Evolutionary conservation across 176 grass and related monocot species (phyloP).

Genomic region (Elaeis guineensis): DNA sequence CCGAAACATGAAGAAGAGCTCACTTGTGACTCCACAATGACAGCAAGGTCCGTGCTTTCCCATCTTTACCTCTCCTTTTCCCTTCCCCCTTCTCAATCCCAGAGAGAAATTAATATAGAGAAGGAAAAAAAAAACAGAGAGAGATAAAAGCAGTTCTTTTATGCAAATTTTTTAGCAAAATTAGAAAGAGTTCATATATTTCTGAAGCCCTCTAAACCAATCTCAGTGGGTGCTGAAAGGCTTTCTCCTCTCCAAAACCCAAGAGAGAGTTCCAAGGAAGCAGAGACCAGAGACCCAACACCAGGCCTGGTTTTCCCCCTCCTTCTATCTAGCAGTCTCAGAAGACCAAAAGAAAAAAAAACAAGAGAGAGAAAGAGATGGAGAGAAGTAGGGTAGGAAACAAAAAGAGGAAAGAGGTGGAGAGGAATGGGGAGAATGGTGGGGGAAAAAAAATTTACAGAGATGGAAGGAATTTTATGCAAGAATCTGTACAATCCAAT

Average conservation of each 20-base stretch:
- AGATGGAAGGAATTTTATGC: constrained; percentile 24
- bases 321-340: constrained; percentile 46
- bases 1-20: constrained; percentile 53
- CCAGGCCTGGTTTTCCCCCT: constrained; percentile 24
- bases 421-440: constrained; percentile 40
- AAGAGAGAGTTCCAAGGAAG: constrained; percentile 1
- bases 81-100: constrained; percentile 26
- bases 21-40: constrained; percentile 99
- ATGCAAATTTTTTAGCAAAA: constrained; percentile 31
- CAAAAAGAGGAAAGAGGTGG: constrained; percentile 27
- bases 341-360: constrained; percentile 24
- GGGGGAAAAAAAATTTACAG: constrained; percentile 38
- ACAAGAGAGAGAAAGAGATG: constrained; percentile 10
- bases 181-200: constrained; percentile 24
- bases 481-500: constrained; percentile 25
- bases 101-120: constrained; percentile 20
- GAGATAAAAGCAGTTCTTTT: constrained; percentile 25
- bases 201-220: constrained; percentile 10
- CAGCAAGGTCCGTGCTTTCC: constrained; percentile 87
- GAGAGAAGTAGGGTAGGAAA: background rate
- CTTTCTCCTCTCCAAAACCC: constrained; percentile 15
- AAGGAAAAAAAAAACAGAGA: background rate
- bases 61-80: constrained; percentile 33
- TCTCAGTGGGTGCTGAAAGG: constrained; percentile 13
- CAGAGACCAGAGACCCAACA: constrained; percentile 7